Base-by-base conservation (phyloP, 2,329 filamentous ascomycete species). In the Leptoxyphium fumago region DNA sequence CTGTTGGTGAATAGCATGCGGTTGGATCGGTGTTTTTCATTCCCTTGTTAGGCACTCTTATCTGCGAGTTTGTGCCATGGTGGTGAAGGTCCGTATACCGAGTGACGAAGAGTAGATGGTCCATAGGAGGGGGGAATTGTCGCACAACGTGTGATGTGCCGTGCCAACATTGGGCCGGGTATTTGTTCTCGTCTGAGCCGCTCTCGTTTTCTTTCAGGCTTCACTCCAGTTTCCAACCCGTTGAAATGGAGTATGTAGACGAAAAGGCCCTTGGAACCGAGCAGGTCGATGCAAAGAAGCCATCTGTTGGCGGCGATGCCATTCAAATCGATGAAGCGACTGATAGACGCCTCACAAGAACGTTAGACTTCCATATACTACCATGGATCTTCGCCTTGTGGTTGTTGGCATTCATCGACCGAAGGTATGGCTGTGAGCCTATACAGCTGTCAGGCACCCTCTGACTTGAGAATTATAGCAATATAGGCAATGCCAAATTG, bases 401-500 rank as follows among this genome's bases (percentile, higher is more conserved):
- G 64, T 60, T 69, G 3, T 57, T 70, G n/a, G 64, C 66, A 7
- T 69, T 69, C 56, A 69, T 71, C 45, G 67, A 70, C 49, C 55
- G 66, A 18, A 55, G 52, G 32, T 58, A 58, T 29, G 56, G 55
- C 36, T 53, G 54, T 52, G 38, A 38, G 50, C 44, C 29, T 18
- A 32, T 14, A 15, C 8, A 42, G 21, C 40, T 32, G 14, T 14
- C 29, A 38, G 42, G 17, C 38, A 18, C 18, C 14, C 10, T 21
- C n/a, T 14, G 39, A 32, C 47, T 43, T n/a, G n/a, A 15, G 18
- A 15, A 18, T n/a, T 10, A 2, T 13, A 58, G 52, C 44, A 64
- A 64, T 44, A 60, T 63, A 38, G 63, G 66, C 30, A 69, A 68
- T 41, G 66, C 66, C 0, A 60, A 62, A 32, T 64, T 69, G 42